A percentile compares a stretch with the other conserved stretches of the same genome.
These are phyloP conservation scores for Candida tropicalis DNA, from an alignment of 1,139 yeast species.

Conservation along the genomic window DNA sequence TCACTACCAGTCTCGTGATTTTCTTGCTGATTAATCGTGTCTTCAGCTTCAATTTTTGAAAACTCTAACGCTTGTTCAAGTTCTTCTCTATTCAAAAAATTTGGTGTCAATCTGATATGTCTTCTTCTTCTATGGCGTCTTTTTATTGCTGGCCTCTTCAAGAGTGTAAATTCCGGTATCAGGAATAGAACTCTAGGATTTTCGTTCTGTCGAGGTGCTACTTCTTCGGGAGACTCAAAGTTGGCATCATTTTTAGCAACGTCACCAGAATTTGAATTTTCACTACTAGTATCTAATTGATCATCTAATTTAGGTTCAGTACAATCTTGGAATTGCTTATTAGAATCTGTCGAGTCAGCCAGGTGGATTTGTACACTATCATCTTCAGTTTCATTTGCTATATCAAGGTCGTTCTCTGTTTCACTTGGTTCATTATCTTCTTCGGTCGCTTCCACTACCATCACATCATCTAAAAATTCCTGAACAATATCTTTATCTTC, in stretches of 20 bases:
- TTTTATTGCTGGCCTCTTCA: constrained; percentile 4
- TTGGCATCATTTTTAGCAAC: too few species aligned
- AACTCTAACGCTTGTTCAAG: constrained; percentile 4
- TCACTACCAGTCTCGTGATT: too few species aligned
- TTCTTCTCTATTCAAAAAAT: not conserved
- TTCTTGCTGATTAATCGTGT: not conserved
- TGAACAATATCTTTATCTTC: too few species aligned
- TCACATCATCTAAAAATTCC: too few species aligned
- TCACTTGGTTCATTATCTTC: not conserved
- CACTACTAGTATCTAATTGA: not conserved
- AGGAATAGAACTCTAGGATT: not conserved
- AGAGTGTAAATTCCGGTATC: not conserved
- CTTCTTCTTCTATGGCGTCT: constrained; percentile 8
- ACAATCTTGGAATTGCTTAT: not conserved
- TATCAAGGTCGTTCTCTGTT: not conserved
- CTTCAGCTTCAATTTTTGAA: not conserved
- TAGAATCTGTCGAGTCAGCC: not conserved
- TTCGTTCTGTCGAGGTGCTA: too few species aligned
- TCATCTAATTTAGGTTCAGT: not conserved
- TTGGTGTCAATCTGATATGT: not conserved
- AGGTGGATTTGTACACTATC: not conserved
- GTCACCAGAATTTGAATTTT: too few species aligned
- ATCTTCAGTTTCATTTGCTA: not conserved
- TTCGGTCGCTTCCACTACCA: not conserved
- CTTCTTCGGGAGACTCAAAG: too few species aligned